Base-by-base conservation (phyloP, 352 stramenopile genomes). In the Pythium insidiosum region DNA sequence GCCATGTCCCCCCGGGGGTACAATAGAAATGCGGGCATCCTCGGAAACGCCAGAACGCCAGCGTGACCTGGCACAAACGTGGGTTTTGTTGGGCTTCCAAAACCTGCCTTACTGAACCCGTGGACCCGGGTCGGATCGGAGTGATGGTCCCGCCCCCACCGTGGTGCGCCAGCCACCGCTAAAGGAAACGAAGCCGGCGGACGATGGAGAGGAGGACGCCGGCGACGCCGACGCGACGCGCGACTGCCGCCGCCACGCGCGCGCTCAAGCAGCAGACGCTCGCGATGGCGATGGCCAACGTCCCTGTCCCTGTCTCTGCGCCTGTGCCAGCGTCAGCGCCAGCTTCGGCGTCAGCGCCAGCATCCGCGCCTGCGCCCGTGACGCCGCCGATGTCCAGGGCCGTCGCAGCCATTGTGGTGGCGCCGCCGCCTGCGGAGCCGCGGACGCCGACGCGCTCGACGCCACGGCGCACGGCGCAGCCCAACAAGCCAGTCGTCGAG, bases 241-340 rank as follows among this genome's bases (percentile, higher is more conserved):
- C n/a, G n/a, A n/a, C n/a, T n/a, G n/a, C 50, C n/a, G 37, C 12
- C 11, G 37, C 9, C 15, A 33, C 18, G 2, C 19, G 19, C 5
- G 11, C 20, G 37, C 43, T 59, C 29, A 53, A 53, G 20, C 51
- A 59, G 51, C 37, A 45, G 36, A 58, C 50, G 43, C 43, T 53
- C 37, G 19, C 19, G 6, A 25, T 29, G 31, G 16, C 42, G 16
- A 16, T n/a, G 10, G 26, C 16, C 2, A 30, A 18, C 11, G 6
- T 20, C 9, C 31, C 34, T 1, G 38, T 24, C 19, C 20, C 13
- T n/a, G n/a, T n/a, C n/a, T n/a, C n/a, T n/a, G n/a, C n/a, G n/a
- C n/a, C n/a, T n/a, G n/a, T n/a, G n/a, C n/a, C n/a, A n/a, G n/a
- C n/a, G n/a, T n/a, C n/a, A n/a, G n/a, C n/a, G n/a, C n/a, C n/a